Base-by-base conservation (phyloP, 805 yeast genomes). In the Yamadazyma akitaensis region DNA sequence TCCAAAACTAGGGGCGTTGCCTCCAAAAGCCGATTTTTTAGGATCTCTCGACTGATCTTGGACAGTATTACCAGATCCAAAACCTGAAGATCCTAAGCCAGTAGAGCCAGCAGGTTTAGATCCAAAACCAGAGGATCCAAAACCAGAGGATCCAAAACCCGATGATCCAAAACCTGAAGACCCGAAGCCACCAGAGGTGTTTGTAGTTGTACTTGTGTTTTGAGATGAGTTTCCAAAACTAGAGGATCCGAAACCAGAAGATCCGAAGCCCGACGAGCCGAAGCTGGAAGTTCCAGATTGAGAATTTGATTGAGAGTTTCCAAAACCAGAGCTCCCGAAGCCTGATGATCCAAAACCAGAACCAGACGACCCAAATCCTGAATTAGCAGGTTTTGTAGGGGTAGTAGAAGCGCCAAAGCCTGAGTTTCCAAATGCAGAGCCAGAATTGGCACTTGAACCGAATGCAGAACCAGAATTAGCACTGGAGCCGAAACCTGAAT, bases 361-460 rank as follows among this genome's bases (percentile, higher is more conserved):
- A 31, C 49, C 53, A 17, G 48, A 34, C 16, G 19, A 13, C 26
- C 49, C 40, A 40, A 47, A 52, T 5, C 51, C 43, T 3, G 57
- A 41, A 17, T 42, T 41, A 1, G 57, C 57, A 42, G 53, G 53
- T 3, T 53, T 56, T 3, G 51, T 33, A 18, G 44, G 14, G 18
- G 36, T 14, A 16, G 43, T 32, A 24, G 44, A 26, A 7, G 31
- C 28, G 16, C 50, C 50, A 37, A 46, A 47, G 31, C 44, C 49
- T 11, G 40, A 17, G 21, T n/a, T 19, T 33, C 49, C 40, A 40
- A 47, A 52, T 10, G 51, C 43, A 7, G 58, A 42, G 21, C 44
- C 41, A 1, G 58, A 58, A 26, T 8, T 58, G 44, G 57, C 53
- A 2, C 56, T 51, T 14, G 59, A 35, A 14, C 42, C 34, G 19